Evolutionary conservation across 306 rosid species (phyloP), one percentile per base, ranked within the genome.

Genomic region (Quillaja saponaria): DNA sequence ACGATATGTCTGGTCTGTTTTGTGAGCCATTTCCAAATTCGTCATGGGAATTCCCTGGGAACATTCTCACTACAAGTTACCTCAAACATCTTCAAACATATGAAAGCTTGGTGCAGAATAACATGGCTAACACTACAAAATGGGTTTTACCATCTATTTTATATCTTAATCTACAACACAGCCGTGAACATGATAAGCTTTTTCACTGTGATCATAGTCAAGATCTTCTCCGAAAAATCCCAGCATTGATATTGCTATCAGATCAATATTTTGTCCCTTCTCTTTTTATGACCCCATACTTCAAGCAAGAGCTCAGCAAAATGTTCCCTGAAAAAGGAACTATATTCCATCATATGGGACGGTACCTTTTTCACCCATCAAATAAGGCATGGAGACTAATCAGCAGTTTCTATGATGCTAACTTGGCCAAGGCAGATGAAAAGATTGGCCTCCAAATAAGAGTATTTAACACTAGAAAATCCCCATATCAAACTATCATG

Each of bases 181-280:
- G 68, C 52, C 72, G 68, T 7, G 54, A 72, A 55, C 78, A 72
- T 28, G 78, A 78, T 68, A 78, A 72, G 65, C 75, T 78, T 53
- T 78, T 78, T 78, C 72, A 72, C 49, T 78, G 82, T 46, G 70
- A 68, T 31, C 72, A 78, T 50, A 78, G 68, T 63, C 82, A 78
- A 33, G 3, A 21, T 44, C 46, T 63, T 47, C 64, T 78, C 15
- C 61, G 39, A 39, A 78, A 52, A 33, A 34, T 53, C 6, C 75
- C 82, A 0, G 68, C 72, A 75, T 64, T 78, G 75, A 62, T 68
- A 16, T 13, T 78, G 78, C 68, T 69, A 64, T 66, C 82, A 15
- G 82, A 78, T 48, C 67, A 78, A 67, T 78, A 78, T 55, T 68
- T 78, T 49, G 57, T 72, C 20, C 82, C 82, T 4, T 67, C 82